Evolutionary conservation across 495 filamentous ascomycete genomes (phyloP).

Genomic region (Pseudevernia furfuracea): DNA sequence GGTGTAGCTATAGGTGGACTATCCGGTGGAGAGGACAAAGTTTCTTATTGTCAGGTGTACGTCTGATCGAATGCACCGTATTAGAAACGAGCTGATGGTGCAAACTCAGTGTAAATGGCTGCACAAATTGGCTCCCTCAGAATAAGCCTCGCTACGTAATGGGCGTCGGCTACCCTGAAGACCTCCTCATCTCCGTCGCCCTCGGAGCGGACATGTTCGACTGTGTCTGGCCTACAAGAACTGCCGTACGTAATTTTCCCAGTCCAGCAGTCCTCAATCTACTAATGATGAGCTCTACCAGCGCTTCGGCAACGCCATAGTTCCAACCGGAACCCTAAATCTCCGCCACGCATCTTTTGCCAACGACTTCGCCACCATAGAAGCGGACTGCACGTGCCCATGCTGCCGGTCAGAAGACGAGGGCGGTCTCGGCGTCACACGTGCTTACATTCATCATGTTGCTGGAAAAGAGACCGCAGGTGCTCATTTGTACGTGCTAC

Average conservation of each 20-base stretch:
- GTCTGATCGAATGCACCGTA: constrained; percentile 13
- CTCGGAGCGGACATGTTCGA: constrained; percentile 99
- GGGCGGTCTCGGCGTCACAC: constrained; percentile 75
- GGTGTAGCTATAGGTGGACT: constrained; percentile 95
- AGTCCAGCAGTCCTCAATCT: neutral
- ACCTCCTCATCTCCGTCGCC: constrained; percentile 83
- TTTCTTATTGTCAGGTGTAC: constrained; percentile 53
- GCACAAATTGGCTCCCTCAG: constrained; percentile 77
- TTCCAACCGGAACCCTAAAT: constrained; percentile 71
- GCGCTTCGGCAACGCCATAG: constrained; percentile 90
- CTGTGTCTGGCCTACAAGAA: constrained; percentile 96
- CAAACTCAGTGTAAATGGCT: constrained; percentile 61
- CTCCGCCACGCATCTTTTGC: constrained; percentile 69
- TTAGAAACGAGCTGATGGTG: neutral
- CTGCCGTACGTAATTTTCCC: constrained; percentile 47
- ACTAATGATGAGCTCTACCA: constrained; percentile 22
- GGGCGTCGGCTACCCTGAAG: constrained; percentile 95
- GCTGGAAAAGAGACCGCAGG: constrained; percentile 91
- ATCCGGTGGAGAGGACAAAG: constrained; percentile 73
- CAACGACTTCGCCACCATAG: constrained; percentile 73
- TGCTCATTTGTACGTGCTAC: constrained; percentile 61
- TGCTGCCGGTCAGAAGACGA: constrained; percentile 63
- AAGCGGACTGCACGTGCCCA: constrained; percentile 68
- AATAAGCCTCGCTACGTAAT: constrained; percentile 94
- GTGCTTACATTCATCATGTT: constrained; percentile 85